A percentile compares a stretch with the other conserved stretches of the same genome.
Evolutionary conservation across 495 filamentous ascomycete species (phyloP).

Genomic region (Hypoxylon subgilvum): DNA sequence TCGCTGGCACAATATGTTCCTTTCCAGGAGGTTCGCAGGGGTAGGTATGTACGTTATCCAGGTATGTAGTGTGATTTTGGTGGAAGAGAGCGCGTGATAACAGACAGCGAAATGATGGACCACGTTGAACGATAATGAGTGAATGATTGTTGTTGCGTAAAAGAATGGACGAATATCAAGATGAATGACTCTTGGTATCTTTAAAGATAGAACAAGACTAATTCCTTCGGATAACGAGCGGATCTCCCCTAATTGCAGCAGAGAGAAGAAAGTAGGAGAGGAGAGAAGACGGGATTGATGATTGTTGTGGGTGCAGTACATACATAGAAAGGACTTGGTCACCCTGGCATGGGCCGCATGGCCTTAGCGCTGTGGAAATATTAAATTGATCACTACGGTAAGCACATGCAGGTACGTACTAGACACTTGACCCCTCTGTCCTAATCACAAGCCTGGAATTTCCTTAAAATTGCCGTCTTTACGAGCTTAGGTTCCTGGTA

Average conservation of each 20-base stretch:
- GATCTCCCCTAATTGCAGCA: slow-evolving; percentile 12
- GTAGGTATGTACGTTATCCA: too few relatives aligned
- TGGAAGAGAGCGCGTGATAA: slow-evolving; percentile 3
- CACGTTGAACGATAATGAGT: background rate
- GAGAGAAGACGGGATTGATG: slow-evolving; percentile 3
- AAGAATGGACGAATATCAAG: slow-evolving; percentile 36
- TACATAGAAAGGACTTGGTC: background rate
- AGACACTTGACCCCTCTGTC: too few relatives aligned
- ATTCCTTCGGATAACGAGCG: slow-evolving; percentile 28
- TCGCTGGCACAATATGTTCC: slow-evolving; percentile 8
- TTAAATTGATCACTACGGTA: too few relatives aligned
- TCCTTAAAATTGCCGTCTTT: too few relatives aligned
- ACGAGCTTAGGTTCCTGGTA: too few relatives aligned
- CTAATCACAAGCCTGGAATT: too few relatives aligned
- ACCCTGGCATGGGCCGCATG: background rate
- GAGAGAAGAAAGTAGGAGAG: slow-evolving; percentile 23
- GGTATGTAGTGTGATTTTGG: background rate
- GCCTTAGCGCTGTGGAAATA: too few relatives aligned
- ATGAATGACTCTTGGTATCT: slow-evolving; percentile 16
- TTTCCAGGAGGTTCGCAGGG: background rate
- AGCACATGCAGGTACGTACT: too few relatives aligned
- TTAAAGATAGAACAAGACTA: slow-evolving; percentile 9
- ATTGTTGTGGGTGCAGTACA: slow-evolving; percentile 8
- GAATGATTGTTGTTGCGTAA: slow-evolving; percentile 6
- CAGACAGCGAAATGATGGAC: background rate